Conservation (phyloP, 1,139 yeast genomes). For the Hansenula lynferdii region DNA sequence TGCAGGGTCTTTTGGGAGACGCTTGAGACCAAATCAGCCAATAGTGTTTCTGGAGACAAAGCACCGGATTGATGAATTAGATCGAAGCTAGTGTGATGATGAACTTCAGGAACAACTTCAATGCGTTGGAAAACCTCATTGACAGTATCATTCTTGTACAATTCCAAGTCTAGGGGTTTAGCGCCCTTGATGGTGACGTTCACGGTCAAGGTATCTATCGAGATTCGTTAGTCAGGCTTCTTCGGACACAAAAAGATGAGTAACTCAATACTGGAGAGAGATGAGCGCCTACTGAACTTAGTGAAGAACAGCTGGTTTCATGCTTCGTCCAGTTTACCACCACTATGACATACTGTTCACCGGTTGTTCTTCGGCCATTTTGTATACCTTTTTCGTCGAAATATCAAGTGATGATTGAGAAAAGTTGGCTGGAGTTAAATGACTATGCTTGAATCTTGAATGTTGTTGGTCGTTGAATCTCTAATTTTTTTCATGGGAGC, state of each 20-base stretch:
- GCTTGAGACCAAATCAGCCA: slow-evolving; percentile 19
- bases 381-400: too few species aligned
- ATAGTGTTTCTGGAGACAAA: slow-evolving; percentile 21
- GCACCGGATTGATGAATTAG: slow-evolving; percentile 36
- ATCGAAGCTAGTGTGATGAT: slow-evolving; percentile 58
- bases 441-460: background rate
- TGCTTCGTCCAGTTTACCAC: too few species aligned
- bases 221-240: background rate
- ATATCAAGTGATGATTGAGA: too few species aligned
- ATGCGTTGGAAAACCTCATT: slow-evolving; percentile 58
- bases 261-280: background rate
- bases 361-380: background rate
- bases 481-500: background rate
- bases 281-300: too few species aligned
- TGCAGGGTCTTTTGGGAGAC: slow-evolving; percentile 23
- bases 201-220: slow-evolving; percentile 2
- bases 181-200: slow-evolving; percentile 1
- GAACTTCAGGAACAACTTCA: slow-evolving; percentile 47
- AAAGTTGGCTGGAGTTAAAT: background rate
- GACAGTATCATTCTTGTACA: slow-evolving; percentile 41
- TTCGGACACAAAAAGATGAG: slow-evolving; percentile 1
- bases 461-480: background rate
- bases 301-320: too few species aligned
- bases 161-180: slow-evolving; percentile 30
- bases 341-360: background rate